Conservation (phyloP, 257 asterid genomes). For the Nicotiana noctiflora region DNA sequence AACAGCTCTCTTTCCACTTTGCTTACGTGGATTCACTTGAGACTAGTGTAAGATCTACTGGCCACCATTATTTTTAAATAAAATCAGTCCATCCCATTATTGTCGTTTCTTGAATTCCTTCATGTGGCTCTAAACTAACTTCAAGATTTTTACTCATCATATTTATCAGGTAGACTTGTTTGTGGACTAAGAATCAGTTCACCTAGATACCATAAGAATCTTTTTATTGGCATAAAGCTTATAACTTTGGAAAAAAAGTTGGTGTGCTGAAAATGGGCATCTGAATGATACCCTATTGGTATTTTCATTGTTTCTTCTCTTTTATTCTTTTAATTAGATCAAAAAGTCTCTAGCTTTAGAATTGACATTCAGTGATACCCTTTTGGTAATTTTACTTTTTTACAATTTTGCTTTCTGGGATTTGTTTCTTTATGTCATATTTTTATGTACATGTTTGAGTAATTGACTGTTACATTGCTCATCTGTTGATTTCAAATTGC, state of each 20-base stretch:
- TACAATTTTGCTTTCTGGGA: neutral
- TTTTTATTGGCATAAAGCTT: neutral
- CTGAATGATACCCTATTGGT: neutral
- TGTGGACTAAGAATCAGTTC: neutral
- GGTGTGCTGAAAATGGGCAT: neutral
- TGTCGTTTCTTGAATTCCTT: conserved; percentile 1
- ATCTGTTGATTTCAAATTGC: neutral
- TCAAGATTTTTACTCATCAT: conserved; percentile 1
- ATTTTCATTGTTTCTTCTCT: neutral
- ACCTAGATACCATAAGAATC: neutral
- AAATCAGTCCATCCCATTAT: neutral
- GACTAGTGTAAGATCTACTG: neutral
- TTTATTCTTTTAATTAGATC: neutral
- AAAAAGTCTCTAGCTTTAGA: neutral
- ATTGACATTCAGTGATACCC: neutral
- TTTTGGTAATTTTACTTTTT: neutral
- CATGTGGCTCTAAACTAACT: neutral
- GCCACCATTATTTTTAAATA: neutral
- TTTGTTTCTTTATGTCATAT: neutral
- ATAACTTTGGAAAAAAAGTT: neutral
- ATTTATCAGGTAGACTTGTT: neutral
- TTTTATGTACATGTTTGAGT: neutral
- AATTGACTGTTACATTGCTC: neutral
- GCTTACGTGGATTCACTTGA: neutral
- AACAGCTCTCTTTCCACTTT: neutral